phyloP scores from a whole-genome alignment of 805 yeast genomes.

The Lachancea thermotolerans region DNA sequence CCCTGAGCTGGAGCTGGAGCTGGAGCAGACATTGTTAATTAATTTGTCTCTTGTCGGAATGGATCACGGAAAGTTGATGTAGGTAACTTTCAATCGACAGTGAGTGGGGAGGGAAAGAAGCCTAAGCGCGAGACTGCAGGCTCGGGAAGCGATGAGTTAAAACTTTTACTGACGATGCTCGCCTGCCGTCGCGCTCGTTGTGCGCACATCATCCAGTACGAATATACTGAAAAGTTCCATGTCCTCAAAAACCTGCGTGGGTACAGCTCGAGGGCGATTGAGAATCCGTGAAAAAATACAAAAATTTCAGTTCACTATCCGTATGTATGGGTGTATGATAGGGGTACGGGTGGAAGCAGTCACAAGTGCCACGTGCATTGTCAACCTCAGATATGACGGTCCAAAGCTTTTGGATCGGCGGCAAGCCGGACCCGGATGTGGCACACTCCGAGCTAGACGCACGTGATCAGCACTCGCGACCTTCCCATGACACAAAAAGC shows the following conservation, averaged over 20 bases:
- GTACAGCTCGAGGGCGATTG: not conserved
- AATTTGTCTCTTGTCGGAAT: constrained; percentile 36
- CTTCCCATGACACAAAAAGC: too few species aligned
- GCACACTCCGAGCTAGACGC: too few species aligned
- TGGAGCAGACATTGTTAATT: constrained; percentile 36
- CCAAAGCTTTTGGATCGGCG: too few species aligned
- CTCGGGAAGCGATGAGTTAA: not conserved
- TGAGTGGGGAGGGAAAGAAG: not conserved
- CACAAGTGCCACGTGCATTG: too few species aligned
- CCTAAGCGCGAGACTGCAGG: not conserved
- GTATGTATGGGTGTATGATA: not conserved
- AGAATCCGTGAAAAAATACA: not conserved
- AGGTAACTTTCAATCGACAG: constrained; percentile 50
- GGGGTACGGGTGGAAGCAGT: too few species aligned
- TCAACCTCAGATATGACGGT: too few species aligned
- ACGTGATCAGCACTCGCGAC: too few species aligned
- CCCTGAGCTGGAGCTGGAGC: constrained; percentile 31
- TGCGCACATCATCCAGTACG: not conserved
- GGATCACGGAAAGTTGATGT: constrained; percentile 48
- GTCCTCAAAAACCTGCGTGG: not conserved
- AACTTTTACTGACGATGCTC: not conserved
- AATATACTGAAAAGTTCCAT: not conserved
- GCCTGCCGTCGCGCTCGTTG: not conserved
- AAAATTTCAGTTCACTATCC: too few species aligned
- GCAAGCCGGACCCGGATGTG: too few species aligned